Evolutionary conservation across 192 early-diverging fungal genomes (phyloP).

Genomic region (Backusella parvicylindrica): DNA sequence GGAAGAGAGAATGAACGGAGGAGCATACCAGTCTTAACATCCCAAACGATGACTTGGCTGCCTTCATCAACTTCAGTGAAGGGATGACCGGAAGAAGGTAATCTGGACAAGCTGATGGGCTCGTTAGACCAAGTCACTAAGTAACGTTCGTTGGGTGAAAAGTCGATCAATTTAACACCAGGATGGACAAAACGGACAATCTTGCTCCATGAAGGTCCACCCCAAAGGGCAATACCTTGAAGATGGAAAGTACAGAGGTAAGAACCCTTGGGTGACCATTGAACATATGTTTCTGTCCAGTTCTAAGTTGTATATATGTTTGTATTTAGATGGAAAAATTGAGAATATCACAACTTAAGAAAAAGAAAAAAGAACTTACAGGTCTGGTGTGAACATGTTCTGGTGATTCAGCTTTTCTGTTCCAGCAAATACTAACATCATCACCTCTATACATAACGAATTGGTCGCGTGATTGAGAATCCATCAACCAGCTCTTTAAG

Average conservation of each 20-base stretch:
- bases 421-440: slow-evolving; percentile 85
- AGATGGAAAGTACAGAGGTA: slow-evolving; percentile 93
- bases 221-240: slow-evolving; percentile 95
- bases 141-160: slow-evolving; percentile 92
- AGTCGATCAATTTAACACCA: slow-evolving; percentile 88
- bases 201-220: slow-evolving; percentile 88
- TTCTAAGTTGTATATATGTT: slow-evolving; percentile 41
- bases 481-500: slow-evolving; percentile 84
- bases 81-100: slow-evolving; percentile 57
- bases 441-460: slow-evolving; percentile 84
- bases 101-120: slow-evolving; percentile 59
- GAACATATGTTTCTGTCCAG: slow-evolving; percentile 93
- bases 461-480: slow-evolving; percentile 85
- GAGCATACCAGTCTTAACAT: slow-evolving; percentile 78
- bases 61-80: slow-evolving; percentile 69
- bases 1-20: slow-evolving; percentile 84
- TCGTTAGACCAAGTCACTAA: slow-evolving; percentile 89
- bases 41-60: slow-evolving; percentile 85
- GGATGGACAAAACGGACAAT: slow-evolving; percentile 90
- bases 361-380: slow-evolving; percentile 27
- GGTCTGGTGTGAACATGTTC: slow-evolving; percentile 67
- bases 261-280: slow-evolving; percentile 94
- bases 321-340: neutral
- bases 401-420: slow-evolving; percentile 81
- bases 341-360: neutral